Percentiles rank a stretch among this genome's conserved stretches.
Evolutionary conservation across 306 rosid genomes (phyloP).

Genomic region (Cajanus cajan): DNA sequence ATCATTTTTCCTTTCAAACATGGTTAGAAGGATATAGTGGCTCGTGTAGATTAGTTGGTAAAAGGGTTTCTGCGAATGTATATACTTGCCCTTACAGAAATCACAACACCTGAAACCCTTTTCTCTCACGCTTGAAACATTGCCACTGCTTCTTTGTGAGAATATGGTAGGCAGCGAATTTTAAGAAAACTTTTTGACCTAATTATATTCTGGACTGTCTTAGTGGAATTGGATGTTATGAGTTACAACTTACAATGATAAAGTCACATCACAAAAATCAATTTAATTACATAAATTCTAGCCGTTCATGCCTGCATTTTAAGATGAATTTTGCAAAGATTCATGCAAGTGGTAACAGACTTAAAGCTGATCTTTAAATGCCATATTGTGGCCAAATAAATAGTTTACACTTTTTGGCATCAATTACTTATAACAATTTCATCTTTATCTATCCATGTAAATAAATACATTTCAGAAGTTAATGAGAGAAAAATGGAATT

Average conservation of each 20-base stretch:
- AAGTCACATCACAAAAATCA: too few species aligned
- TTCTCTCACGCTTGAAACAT: background rate
- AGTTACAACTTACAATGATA: background rate
- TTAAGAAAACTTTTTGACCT: background rate
- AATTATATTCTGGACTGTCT: background rate
- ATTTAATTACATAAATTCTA: too few species aligned
- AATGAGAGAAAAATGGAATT: background rate
- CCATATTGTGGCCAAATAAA: too few species aligned
- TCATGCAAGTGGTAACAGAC: background rate
- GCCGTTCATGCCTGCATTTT: background rate
- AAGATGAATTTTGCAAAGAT: background rate
- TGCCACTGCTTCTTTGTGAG: background rate
- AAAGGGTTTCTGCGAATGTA: background rate
- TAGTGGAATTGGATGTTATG: too few species aligned
- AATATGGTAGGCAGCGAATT: background rate
- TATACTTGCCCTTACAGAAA: background rate
- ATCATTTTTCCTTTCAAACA: background rate
- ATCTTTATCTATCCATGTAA: background rate
- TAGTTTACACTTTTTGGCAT: background rate
- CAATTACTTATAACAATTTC: background rate
- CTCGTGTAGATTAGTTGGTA: background rate
- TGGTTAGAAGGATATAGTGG: background rate
- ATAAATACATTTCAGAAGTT: background rate
- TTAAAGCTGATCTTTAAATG: background rate
- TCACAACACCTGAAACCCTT: background rate